These are phyloP conservation scores for Ceratobasidium sp. DNA, from an alignment of 1,284 basidiomycete species.

Conservation along the genomic window DNA sequence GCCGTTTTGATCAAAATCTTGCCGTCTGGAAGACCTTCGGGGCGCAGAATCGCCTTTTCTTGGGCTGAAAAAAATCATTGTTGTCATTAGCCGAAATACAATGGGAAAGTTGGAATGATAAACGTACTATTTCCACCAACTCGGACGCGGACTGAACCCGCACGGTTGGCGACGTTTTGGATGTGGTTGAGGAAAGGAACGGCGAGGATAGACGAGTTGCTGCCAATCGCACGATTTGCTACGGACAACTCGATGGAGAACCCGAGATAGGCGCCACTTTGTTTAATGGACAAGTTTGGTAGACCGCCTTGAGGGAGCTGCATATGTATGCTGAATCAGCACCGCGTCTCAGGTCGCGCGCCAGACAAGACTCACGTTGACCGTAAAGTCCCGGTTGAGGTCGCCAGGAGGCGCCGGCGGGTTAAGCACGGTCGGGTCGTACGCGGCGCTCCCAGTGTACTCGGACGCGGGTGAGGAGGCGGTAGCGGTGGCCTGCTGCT, in stretches of 20 bases:
- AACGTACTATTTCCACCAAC: slow-evolving; percentile 83
- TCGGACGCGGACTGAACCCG: slow-evolving; percentile 70
- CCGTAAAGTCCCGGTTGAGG: slow-evolving; percentile 27
- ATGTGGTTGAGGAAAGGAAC: slow-evolving; percentile 82
- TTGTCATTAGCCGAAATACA: neutral
- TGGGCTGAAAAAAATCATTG: slow-evolving; percentile 51
- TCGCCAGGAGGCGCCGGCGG: slow-evolving; percentile 38
- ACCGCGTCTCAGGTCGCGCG: slow-evolving; percentile 5
- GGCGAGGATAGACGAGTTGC: slow-evolving; percentile 60
- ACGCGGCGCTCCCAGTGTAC: slow-evolving; percentile 32
- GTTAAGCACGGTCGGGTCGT: slow-evolving; percentile 44
- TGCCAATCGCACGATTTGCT: slow-evolving; percentile 59
- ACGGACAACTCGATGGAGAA: slow-evolving; percentile 49
- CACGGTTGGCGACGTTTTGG: slow-evolving; percentile 71
- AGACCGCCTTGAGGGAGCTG: slow-evolving; percentile 11
- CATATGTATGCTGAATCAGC: slow-evolving; percentile 1
- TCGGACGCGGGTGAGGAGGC: neutral
- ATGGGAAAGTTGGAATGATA: neutral
- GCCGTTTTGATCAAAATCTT: slow-evolving; percentile 43
- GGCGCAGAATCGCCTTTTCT: slow-evolving; percentile 33
- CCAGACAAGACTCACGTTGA: slow-evolving; percentile 35
- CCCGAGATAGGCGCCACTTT: slow-evolving; percentile 42
- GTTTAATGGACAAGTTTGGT: slow-evolving; percentile 23
- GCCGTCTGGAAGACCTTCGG: slow-evolving; percentile 38
- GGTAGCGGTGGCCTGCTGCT: slow-evolving; percentile 26